These are phyloP conservation scores for Yamadazyma phyllophila DNA, from an alignment of 805 yeast species.

Conservation along the genomic window DNA sequence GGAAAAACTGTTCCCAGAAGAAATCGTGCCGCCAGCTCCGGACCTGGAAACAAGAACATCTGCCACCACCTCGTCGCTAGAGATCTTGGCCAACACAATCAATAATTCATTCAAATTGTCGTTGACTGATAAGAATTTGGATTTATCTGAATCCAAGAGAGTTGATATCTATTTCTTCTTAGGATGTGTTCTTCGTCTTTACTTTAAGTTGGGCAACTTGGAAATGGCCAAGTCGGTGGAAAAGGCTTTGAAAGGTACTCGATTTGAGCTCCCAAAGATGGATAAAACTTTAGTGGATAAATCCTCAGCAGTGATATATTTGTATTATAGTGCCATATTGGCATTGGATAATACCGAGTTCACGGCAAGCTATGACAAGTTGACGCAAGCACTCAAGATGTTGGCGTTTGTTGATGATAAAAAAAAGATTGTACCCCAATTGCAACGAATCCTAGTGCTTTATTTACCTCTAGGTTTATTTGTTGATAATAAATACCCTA, in stretches of 20 bases:
- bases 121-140: conserved; percentile 72
- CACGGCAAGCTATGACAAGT: conserved; percentile 46
- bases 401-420: conserved; percentile 21
- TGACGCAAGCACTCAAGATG: conserved; percentile 48
- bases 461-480: conserved; percentile 64
- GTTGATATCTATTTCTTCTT: conserved; percentile 68
- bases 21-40: conserved; percentile 16
- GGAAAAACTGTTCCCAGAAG: conserved; percentile 26
- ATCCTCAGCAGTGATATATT: conserved; percentile 55
- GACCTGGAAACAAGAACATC: conserved; percentile 15
- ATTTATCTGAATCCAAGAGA: conserved; percentile 48
- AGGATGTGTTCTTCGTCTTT: conserved; percentile 65
- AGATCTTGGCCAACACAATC: conserved; percentile 59
- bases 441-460: conserved; percentile 52
- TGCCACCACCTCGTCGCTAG: conserved; percentile 31
- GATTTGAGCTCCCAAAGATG: conserved; percentile 51
- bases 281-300: conserved; percentile 32
- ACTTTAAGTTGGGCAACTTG: conserved; percentile 61
- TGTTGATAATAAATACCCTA: conserved; percentile 48
- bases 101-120: conserved; percentile 76
- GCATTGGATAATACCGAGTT: conserved; percentile 65
- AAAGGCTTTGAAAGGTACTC: conserved; percentile 60
- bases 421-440: conserved; percentile 26
- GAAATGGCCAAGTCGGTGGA: conserved; percentile 75
- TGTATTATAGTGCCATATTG: conserved; percentile 68